Base-by-base conservation (phyloP, 805 yeast species). In the Kluyveromyces siamensis region DNA sequence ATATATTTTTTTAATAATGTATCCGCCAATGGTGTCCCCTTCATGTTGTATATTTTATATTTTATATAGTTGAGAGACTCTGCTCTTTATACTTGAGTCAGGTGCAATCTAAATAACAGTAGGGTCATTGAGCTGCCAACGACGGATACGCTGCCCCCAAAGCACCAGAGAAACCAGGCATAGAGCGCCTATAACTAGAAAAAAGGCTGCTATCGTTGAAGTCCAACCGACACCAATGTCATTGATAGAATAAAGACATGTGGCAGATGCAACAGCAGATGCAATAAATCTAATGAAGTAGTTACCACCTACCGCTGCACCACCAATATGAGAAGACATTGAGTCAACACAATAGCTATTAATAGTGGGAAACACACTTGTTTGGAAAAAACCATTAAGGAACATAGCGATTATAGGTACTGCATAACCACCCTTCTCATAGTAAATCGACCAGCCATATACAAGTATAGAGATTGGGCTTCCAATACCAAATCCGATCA, bases 301-400 rank as follows among this genome's bases (percentile, higher is more conserved):
- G 54, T 77, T 78, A 9, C 78, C 72, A 0, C 76, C 80, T 40
- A 79, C 73, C 1, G 79, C 82, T 55, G 74, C 83, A 21, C 82
- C 80, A 35, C 69, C 71, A 41, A 79, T 19, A 30, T 48, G 56
- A 30, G 74, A 68, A 1, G 82, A 81, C 72, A 77, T 68, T 4
- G 77, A 72, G 54, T 79, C 84, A 19, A 77, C 77, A 62, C 83
- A 77, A 56, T 79, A 79, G 2, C 83, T 72, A 53, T 79, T 79
- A 38, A 75, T 57, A 16, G 76, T 70, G 1, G 83, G 81, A 54
- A 76, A 79, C 9, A 71, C 60, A 25, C 73, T 62, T 0, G 82
- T 75, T 57, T 79, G 83, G 0, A 74, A 75, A 42, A 76, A 48
- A 0, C 80, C 83, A 43, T 69, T 66, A 18, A 71, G 25, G 51